Conservation (phyloP, 177 flowering plant genomes). For the Vitis hybrid region DNA sequence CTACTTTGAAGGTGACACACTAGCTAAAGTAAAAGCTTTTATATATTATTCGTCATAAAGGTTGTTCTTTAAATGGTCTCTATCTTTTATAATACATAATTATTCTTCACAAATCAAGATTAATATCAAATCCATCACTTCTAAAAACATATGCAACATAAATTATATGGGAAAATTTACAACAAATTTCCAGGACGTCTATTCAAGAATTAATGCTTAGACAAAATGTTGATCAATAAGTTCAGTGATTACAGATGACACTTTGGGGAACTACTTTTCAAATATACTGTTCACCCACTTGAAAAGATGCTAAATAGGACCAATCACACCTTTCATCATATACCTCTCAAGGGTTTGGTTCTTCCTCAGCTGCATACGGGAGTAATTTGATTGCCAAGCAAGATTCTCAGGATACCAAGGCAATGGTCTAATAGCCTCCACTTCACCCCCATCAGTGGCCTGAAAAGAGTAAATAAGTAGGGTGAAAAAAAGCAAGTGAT, state of each 20-base stretch:
- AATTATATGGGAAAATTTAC: no score
- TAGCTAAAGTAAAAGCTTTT: background rate
- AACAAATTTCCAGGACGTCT: no score
- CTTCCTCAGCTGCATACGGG: constrained; percentile 91
- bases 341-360: constrained; percentile 89
- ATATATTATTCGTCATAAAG: no score
- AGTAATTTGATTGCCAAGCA: constrained; percentile 96
- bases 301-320: background rate
- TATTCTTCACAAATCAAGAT: no score
- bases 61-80: no score
- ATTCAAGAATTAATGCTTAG: no score
- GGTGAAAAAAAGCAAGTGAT: background rate
- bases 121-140: no score
- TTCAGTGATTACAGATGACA: background rate
- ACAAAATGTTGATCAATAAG: no score
- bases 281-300: background rate
- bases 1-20: background rate
- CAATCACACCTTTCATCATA: constrained; percentile 6
- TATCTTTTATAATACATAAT: no score
- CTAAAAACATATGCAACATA: no score
- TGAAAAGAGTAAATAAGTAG: constrained; percentile 15
- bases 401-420: constrained; percentile 96
- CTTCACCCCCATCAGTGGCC: constrained; percentile 65
- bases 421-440: constrained; percentile 70
- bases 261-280: background rate